Conservation (phyloP, 1,139 yeast species). For the Blastobotrys serpentis region DNA sequence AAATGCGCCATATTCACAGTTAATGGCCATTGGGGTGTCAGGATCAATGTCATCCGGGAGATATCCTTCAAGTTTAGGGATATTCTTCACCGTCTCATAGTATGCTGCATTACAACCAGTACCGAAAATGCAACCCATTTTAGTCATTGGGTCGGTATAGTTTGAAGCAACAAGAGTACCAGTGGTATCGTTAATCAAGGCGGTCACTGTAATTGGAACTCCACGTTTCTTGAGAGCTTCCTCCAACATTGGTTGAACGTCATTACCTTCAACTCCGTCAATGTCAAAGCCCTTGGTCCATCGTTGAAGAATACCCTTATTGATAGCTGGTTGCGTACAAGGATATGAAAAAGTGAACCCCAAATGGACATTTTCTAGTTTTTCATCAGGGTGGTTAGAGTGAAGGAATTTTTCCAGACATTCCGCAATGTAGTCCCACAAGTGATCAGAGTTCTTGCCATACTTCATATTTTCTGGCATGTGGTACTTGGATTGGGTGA, state of each 20-base stretch:
- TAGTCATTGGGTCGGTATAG: constrained; percentile 83
- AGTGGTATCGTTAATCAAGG: constrained; percentile 93
- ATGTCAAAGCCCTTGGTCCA: constrained; percentile 99
- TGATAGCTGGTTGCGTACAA: constrained; percentile 77
- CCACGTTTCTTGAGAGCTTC: constrained; percentile 59
- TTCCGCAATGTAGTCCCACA: constrained; percentile 85
- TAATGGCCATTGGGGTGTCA: constrained; percentile 85
- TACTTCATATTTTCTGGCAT: constrained; percentile 77
- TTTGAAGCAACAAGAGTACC: constrained; percentile 96
- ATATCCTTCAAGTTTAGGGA: constrained; percentile 80
- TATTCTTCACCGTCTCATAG: constrained; percentile 69
- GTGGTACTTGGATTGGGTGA: constrained; percentile 73
- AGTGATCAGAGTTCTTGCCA: constrained; percentile 63
- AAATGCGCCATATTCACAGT: constrained; percentile 98
- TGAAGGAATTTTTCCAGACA: constrained; percentile 63
- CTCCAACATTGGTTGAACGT: constrained; percentile 90
- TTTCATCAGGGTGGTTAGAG: constrained; percentile 57
- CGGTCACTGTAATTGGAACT: constrained; percentile 83
- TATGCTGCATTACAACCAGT: constrained; percentile 98
- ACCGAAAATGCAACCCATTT: constrained; percentile 95
- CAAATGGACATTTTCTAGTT: constrained; percentile 53
- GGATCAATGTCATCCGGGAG: constrained; percentile 60
- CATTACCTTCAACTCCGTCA: constrained; percentile 89
- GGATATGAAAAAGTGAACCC: constrained; percentile 98
- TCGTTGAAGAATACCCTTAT: constrained; percentile 83